A percentile compares a stretch with the other conserved stretches of the same genome.
These are phyloP conservation scores for Suillus brevipes DNA, from an alignment of 768 basidiomycete species.

Conservation along the genomic window DNA sequence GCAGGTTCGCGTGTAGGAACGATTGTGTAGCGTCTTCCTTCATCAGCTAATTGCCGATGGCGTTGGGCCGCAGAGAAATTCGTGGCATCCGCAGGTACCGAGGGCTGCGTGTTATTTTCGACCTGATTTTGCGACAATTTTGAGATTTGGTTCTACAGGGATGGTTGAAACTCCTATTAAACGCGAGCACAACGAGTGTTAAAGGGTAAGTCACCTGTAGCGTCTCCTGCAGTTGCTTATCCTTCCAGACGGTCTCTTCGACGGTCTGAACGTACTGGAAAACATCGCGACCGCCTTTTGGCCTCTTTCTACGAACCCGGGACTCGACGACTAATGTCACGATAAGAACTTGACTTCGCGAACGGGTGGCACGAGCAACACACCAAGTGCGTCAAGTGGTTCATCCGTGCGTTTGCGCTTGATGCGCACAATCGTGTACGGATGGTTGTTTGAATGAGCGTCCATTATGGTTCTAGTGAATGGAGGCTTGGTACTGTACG, in stretches of 20 bases:
- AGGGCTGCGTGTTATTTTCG: constrained; percentile 15
- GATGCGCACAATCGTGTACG: constrained; percentile 76
- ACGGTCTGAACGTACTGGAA: constrained; percentile 84
- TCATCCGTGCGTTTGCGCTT: constrained; percentile 83
- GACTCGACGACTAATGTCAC: constrained; percentile 59
- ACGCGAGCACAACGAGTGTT: not conserved
- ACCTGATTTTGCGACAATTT: constrained; percentile 46
- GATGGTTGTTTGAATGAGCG: constrained; percentile 29
- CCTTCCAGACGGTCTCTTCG: constrained; percentile 67
- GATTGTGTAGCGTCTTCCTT: constrained; percentile 53
- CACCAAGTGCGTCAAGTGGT: constrained; percentile 79
- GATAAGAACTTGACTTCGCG: constrained; percentile 16
- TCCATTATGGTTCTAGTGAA: constrained; percentile 22
- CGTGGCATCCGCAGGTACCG: constrained; percentile 19
- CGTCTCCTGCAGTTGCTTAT: constrained; percentile 53
- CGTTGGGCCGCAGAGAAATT: constrained; percentile 13
- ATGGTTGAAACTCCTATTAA: not conserved
- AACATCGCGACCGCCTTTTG: constrained; percentile 53
- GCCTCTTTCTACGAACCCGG: constrained; percentile 59
- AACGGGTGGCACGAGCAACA: constrained; percentile 22
- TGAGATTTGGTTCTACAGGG: constrained; percentile 55
- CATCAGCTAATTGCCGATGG: constrained; percentile 36
- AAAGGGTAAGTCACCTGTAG: constrained; percentile 54
- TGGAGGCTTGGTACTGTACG: not conserved
- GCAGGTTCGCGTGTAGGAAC: constrained; percentile 34